These are phyloP conservation scores for Keithomyces neogunnii DNA, from an alignment of 2,329 filamentous ascomycete species.

Conservation along the genomic window DNA sequence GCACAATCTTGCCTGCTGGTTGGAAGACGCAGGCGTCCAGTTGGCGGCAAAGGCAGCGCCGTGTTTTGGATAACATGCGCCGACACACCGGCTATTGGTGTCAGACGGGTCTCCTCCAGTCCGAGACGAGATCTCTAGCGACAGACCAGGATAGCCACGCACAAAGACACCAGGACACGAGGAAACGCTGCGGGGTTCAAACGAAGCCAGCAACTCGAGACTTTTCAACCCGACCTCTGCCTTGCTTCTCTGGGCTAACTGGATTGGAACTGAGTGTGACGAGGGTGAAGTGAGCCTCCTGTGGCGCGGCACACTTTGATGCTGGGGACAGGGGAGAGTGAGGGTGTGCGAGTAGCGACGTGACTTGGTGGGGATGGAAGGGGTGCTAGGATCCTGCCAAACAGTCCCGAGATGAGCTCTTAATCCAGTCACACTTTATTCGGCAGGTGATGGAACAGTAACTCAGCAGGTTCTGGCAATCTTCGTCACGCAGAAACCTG, in stretches of 20 bases:
- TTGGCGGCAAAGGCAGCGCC: constrained; percentile 15
- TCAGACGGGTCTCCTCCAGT: constrained; percentile 8
- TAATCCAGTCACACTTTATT: not conserved
- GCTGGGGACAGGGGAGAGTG: not conserved
- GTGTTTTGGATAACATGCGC: constrained; percentile 16
- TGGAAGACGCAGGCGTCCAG: constrained; percentile 5
- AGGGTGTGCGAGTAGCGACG: not conserved
- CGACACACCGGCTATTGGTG: constrained; percentile 13
- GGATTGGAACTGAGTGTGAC: not conserved
- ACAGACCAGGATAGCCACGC: not conserved
- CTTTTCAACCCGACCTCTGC: too few species aligned
- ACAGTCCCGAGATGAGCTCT: not conserved
- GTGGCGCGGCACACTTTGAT: not conserved
- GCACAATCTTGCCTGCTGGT: not conserved
- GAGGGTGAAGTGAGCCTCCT: too few species aligned
- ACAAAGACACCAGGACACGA: not conserved
- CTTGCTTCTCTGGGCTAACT: not conserved
- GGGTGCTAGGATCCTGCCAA: not conserved
- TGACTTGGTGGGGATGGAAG: not conserved
- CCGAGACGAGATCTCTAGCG: not conserved
- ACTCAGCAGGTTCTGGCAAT: not conserved
- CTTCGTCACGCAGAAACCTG: not conserved
- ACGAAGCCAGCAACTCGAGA: not conserved
- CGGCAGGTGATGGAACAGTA: not conserved
- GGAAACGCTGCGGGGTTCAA: not conserved